Conservation (phyloP, 495 filamentous ascomycete species). For the Aspergillus saccharolyticus region DNA sequence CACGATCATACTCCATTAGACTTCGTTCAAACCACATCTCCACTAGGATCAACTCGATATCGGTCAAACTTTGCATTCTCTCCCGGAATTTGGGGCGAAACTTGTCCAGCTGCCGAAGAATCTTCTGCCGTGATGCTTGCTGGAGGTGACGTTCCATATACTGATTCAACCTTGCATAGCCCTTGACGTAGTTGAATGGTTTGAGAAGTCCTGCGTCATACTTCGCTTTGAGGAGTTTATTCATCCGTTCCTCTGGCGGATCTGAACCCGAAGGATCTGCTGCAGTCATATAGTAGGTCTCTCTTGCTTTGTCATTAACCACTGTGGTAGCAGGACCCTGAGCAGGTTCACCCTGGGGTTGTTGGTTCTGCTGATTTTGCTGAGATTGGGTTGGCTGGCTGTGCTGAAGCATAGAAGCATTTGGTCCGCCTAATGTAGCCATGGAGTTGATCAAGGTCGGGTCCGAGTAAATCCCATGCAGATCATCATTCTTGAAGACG, state of each 20-base stretch:
- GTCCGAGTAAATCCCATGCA: conserved; percentile 52
- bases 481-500: conserved; percentile 59
- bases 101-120: conserved; percentile 80
- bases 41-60: conserved; percentile 86
- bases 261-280: conserved; percentile 91
- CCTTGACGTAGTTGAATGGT: conserved; percentile 97
- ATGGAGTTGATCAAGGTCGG: conserved; percentile 50
- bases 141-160: conserved; percentile 90
- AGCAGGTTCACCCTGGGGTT: conserved; percentile 51
- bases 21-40: conserved; percentile 98
- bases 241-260: conserved; percentile 89
- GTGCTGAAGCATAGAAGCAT: conserved; percentile 32
- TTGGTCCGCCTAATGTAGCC: conserved; percentile 31
- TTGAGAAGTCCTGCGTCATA: conserved; percentile 90
- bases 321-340: conserved; percentile 54
- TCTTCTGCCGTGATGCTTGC: conserved; percentile 73
- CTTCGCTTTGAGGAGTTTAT: conserved; percentile 89
- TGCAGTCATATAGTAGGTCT: conserved; percentile 92
- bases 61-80: conserved; percentile 82
- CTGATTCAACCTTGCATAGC: conserved; percentile 78
- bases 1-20: conserved; percentile 93
- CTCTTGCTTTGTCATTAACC: conserved; percentile 75
- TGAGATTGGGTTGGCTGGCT: conserved; percentile 29
- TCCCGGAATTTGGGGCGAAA: conserved; percentile 96
- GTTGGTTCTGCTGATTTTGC: conserved; percentile 40